Base-by-base conservation (phyloP, 768 basidiomycete genomes). In the Psilocybe tampanensis region DNA sequence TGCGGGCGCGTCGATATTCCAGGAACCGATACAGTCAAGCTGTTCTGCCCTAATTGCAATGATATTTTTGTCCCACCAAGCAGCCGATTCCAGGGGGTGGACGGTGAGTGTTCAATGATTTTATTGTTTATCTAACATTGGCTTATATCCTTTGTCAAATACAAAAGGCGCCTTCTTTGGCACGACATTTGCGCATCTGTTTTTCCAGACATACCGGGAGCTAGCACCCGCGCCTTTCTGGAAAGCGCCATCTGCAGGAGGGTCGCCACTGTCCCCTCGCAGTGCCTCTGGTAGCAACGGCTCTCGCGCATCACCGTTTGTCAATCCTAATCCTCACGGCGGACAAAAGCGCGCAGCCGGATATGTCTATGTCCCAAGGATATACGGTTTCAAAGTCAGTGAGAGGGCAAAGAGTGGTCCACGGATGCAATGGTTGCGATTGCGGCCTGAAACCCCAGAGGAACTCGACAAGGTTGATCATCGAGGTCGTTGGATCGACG, bases 151-250 rank as follows among this genome's bases (percentile, higher is more conserved):
- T 42, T 36, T 47, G 8, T 18, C 55, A 52, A 45, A 44, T 60
- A 33, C 49, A 98, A n/a, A n/a, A n/a, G 95, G 96, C 60, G 97
- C 97, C 11, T 99, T 98, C 77, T 99, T 99, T 76, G 97, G 97
- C 19, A 98, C 96, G 0, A 98, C 96, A n/a, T 99, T 99, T 72
- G 81, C 95, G 1, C 95, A 98, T 67, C 81, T 99, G 22, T 96
- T 98, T 77, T 98, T 98, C 82, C 95, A 98, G 69, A 95, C 92
- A 60, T 98, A 96, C 76, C 91, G 92, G 22, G 94, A 96, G 70
- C 83, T 95, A n/a, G 86, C 93, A 8, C 92, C 95, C 0, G 92
- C 94, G 22, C 94, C 95, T 2, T 98, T 94, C 76, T 95, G 86
- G 84, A 92, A 90, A 62, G 81, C 86, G n/a, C 77, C 76, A 6